Conservation (phyloP, 2,329 filamentous ascomycete genomes). For the Pyrenophora seminiperda region DNA sequence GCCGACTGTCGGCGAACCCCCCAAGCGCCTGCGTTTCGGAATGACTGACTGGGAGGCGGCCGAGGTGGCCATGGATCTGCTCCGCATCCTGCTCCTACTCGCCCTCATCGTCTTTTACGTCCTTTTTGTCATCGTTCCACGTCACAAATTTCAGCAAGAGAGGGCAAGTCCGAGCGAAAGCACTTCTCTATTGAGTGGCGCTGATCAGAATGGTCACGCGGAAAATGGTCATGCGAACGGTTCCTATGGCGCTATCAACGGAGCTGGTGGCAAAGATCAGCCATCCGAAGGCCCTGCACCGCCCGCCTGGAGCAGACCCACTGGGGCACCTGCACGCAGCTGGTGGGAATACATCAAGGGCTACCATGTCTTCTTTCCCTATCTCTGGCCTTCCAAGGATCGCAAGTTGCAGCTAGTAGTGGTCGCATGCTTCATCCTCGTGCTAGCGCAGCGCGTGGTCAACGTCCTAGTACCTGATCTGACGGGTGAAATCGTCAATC, state of each 20-base stretch:
- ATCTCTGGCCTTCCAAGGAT: slow-evolving; percentile 91
- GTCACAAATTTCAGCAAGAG: slow-evolving; percentile 27
- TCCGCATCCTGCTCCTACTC: slow-evolving; percentile 70
- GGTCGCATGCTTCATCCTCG: slow-evolving; percentile 78
- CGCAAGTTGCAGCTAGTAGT: slow-evolving; percentile 76
- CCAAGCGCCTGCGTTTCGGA: slow-evolving; percentile 31
- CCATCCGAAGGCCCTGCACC: slow-evolving; percentile 62
- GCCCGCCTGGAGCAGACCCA: slow-evolving; percentile 86
- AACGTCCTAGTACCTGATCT: slow-evolving; percentile 86
- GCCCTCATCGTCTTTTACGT: slow-evolving; percentile 65
- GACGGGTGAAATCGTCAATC: slow-evolving; percentile 78
- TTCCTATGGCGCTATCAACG: slow-evolving; percentile 58
- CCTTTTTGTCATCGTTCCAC: slow-evolving; percentile 54
- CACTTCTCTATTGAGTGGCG: slow-evolving; percentile 64
- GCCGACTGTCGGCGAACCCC: slow-evolving; percentile 53
- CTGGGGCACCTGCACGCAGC: slow-evolving; percentile 80
- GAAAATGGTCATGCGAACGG: slow-evolving; percentile 58
- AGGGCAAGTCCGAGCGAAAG: slow-evolving; percentile 57
- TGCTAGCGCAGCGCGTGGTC: slow-evolving; percentile 79
- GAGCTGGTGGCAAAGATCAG: slow-evolving; percentile 51
- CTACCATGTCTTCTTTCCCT: slow-evolving; percentile 93
- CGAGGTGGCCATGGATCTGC: slow-evolving; percentile 68
- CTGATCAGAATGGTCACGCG: slow-evolving; percentile 50
- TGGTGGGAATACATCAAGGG: slow-evolving; percentile 97
- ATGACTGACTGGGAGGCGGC: slow-evolving; percentile 66